phyloP scores from a whole-genome alignment of 495 filamentous ascomycete genomes.

The Penicillium egyptiacum region DNA sequence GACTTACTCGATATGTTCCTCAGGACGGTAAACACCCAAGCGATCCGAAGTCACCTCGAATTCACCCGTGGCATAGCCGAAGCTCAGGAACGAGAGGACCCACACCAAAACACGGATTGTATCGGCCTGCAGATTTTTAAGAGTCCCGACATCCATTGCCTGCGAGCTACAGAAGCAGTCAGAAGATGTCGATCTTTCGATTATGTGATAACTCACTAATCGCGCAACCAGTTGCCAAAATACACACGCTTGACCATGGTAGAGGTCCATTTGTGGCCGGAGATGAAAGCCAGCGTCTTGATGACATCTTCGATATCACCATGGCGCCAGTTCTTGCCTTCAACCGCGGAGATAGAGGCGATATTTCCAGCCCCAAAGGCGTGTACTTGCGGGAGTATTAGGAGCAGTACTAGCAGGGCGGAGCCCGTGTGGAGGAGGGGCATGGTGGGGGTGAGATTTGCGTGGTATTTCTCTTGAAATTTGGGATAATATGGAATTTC shows the following conservation, averaged over 20 bases:
- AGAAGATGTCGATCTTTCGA: constrained; percentile 8
- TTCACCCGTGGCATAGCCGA: constrained; percentile 95
- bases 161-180: constrained; percentile 61
- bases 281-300: constrained; percentile 81
- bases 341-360: constrained; percentile 87
- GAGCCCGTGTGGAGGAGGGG: constrained; percentile 33
- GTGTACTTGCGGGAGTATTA: constrained; percentile 48
- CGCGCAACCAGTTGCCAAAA: constrained; percentile 67
- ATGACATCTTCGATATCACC: constrained; percentile 96
- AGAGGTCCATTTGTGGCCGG: constrained; percentile 92
- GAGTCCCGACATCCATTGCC: constrained; percentile 86
- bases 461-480: background rate
- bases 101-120: constrained; percentile 89
- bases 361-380: constrained; percentile 96
- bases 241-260: constrained; percentile 88
- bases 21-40: constrained; percentile 87
- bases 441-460: constrained; percentile 28
- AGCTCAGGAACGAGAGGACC: constrained; percentile 87
- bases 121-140: constrained; percentile 84
- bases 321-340: constrained; percentile 96
- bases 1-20: constrained; percentile 81
- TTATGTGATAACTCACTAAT: constrained; percentile 37
- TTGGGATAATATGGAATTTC: background rate
- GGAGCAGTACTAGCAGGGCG: constrained; percentile 54
- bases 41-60: constrained; percentile 94